Evolutionary conservation across 352 stramenopile genomes (phyloP).

Genomic region (Pythium dissotocum): DNA sequence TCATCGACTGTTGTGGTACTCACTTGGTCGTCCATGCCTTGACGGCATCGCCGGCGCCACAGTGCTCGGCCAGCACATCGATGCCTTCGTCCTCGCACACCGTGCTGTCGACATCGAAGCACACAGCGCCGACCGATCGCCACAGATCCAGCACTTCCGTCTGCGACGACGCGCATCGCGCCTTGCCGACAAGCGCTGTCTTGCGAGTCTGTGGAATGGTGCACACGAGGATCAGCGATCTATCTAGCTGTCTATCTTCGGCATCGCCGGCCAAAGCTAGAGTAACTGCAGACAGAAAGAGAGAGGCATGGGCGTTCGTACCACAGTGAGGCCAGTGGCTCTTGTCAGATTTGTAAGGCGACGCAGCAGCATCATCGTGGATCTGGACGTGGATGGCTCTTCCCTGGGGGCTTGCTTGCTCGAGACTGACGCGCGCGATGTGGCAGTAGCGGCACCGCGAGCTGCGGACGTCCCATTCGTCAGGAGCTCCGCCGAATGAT

Average conservation of each 20-base stretch:
- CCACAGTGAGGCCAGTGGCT: background rate
- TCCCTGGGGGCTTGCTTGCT: background rate
- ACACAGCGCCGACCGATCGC: slow-evolving; percentile 74
- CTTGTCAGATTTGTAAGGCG: slow-evolving; percentile 10
- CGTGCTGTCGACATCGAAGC: slow-evolving; percentile 97
- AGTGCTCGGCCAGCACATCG: slow-evolving; percentile 96
- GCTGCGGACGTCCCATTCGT: background rate
- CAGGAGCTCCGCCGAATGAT: slow-evolving; percentile 11
- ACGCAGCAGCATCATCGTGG: slow-evolving; percentile 23
- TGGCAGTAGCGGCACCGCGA: slow-evolving; percentile 14
- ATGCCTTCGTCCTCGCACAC: slow-evolving; percentile 98
- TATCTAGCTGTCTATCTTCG: background rate
- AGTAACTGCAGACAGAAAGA: background rate
- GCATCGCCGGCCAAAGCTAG: background rate
- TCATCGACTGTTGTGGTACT: slow-evolving; percentile 14
- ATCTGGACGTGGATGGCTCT: slow-evolving; percentile 6
- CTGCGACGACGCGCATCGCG: slow-evolving; percentile 17
- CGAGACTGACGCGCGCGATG: slow-evolving; percentile 18
- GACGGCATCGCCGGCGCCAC: slow-evolving; percentile 93
- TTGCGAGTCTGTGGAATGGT: background rate
- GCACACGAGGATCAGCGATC: background rate
- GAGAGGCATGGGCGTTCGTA: background rate
- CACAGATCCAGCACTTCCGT: slow-evolving; percentile 44
- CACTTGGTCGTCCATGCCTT: slow-evolving; percentile 93
- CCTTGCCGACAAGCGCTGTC: background rate